Base-by-base conservation (phyloP, 306 rosid species). In the Castanea mollissima region DNA sequence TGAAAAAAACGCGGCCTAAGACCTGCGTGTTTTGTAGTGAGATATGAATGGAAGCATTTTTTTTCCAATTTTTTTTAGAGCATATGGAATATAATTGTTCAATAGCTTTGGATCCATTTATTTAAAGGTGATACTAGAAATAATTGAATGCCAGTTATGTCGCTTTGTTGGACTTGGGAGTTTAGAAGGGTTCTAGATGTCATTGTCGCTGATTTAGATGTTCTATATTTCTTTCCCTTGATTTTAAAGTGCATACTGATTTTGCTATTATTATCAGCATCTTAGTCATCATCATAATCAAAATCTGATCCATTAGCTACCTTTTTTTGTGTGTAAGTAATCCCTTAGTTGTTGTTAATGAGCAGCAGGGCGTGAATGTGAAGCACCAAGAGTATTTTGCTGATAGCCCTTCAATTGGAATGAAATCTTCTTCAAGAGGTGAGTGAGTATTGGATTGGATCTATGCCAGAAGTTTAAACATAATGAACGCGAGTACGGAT, bases 311-410 rank as follows among this genome's bases (percentile, higher is more conserved):
- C 5, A 5, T 3, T 25, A n/a, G 31, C 69, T 51, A 16, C 63
- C 63, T 25, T 35, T 12, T 49, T 49, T 3, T 12, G 0, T 35
- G 41, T 0, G 0, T 49, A 49, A 49, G 0, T 49, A 49, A 49
- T 49, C 38, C 72, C 23, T 4, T 34, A n/a, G 52, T 38, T 34
- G 10, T 67, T 31, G 27, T 46, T 10, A 54, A 54, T 76, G 78
- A 75, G 74, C 88, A 87, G 88, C 62, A 78, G 5, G 87, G 97
- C 6, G 94, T 93, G 67, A 95, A 95, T 76, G 91, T 95, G 76
- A 91, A 88, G 91, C 98, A 95, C 83, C 97, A 95, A 87, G 99
- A 95, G 63, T 95, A 95, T 88, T 95, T 91, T 83, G 99, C 99
- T 5, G 99, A 95, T 76, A 88, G 93, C 87, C 97, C 98, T 78